Evolutionary conservation across 257 asterid genomes (phyloP).

Genomic region (Echites panduratus): DNA sequence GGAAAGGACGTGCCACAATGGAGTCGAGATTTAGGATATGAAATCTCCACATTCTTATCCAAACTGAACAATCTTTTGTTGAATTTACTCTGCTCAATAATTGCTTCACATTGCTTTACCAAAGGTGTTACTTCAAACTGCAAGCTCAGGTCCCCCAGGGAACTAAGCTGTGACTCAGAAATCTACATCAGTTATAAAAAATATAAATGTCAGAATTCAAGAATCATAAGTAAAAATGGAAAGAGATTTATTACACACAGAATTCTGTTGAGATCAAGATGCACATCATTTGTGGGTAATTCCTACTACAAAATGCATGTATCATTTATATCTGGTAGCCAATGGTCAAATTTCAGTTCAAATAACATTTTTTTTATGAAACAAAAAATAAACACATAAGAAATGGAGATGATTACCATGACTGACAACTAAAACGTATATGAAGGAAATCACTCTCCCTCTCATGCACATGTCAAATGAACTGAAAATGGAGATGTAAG

Average conservation of each 20-base stretch:
- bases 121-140: constrained; percentile 54
- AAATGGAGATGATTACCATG: not conserved
- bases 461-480: not conserved
- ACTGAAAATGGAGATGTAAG: not conserved
- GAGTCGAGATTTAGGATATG: constrained; percentile 55
- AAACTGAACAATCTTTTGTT: constrained; percentile 64
- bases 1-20: constrained; percentile 44
- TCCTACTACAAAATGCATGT: not conserved
- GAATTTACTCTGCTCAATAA: constrained; percentile 57
- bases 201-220: constrained; percentile 11
- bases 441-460: not conserved
- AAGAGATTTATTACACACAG: not conserved
- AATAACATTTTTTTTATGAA: not conserved
- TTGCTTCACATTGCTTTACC: constrained; percentile 75
- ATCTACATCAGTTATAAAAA: constrained; percentile 41
- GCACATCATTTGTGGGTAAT: not conserved
- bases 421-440: not conserved
- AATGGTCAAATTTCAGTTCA: not conserved
- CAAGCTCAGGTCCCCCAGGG: constrained; percentile 58
- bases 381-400: not conserved
- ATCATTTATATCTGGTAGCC: not conserved
- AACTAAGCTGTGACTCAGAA: constrained; percentile 55
- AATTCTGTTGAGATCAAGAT: not conserved
- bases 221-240: not conserved
- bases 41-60: constrained; percentile 68